Percentiles rank a stretch among this genome's conserved stretches.
phyloP scores from a whole-genome alignment of 2,329 filamentous ascomycete species.

The Colletotrichum gloeosporioides region DNA sequence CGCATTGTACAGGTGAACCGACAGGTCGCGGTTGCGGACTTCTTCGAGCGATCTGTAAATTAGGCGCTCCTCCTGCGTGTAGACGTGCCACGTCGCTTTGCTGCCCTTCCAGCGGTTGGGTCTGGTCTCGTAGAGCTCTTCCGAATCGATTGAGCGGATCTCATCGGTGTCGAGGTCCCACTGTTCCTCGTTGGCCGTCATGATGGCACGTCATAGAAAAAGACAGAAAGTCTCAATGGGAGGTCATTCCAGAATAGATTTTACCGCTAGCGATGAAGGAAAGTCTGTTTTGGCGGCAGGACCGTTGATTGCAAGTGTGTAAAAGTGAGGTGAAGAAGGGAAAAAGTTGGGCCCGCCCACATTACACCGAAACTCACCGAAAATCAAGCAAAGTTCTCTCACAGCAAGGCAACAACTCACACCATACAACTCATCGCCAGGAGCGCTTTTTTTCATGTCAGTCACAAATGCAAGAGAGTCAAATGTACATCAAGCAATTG shows the following conservation, averaged over 20 bases:
- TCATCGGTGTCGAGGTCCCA: constrained; percentile 52
- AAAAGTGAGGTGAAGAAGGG: constrained; percentile 3
- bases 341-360: constrained; percentile 4
- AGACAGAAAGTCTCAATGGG: fast-evolving
- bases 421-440: neutral
- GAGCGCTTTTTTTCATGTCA: neutral
- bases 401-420: neutral
- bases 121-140: constrained; percentile 53
- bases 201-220: neutral
- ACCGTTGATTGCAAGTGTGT: neutral
- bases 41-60: constrained; percentile 69
- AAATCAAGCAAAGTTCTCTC: neutral
- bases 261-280: neutral
- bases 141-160: constrained; percentile 51
- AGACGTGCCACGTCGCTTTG: constrained; percentile 68
- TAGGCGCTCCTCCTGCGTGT: constrained; percentile 67
- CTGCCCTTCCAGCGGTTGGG: constrained; percentile 78
- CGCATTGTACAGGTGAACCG: constrained; percentile 80
- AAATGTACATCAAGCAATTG: neutral
- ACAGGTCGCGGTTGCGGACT: constrained; percentile 69
- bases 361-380: neutral
- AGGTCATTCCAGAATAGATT: neutral
- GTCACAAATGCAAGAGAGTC: neutral
- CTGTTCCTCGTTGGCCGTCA: constrained; percentile 24
- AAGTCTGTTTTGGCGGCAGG: neutral